Evolutionary conservation across 2,329 filamentous ascomycete species (phyloP).

Genomic region (Arthrobotrys musiformis): DNA sequence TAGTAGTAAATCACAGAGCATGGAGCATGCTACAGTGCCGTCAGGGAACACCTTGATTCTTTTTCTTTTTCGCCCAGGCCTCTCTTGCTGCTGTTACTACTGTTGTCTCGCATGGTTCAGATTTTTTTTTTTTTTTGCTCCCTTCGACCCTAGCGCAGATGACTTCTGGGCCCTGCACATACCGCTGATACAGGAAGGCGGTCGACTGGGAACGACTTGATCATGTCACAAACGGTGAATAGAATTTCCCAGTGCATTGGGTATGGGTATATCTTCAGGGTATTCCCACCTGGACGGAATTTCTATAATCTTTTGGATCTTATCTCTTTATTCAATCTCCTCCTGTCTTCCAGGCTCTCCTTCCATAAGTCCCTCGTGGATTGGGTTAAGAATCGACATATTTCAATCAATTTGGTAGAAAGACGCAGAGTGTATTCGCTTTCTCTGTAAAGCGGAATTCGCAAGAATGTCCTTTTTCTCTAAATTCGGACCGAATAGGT

Average conservation of each 20-base stretch:
- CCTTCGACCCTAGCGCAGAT: slow-evolving; percentile 38
- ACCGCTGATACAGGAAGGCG: slow-evolving; percentile 43
- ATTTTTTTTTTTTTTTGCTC: slow-evolving; percentile 33
- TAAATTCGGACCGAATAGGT: slow-evolving; percentile 16
- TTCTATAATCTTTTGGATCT: slow-evolving; percentile 51
- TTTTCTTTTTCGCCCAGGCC: slow-evolving; percentile 26
- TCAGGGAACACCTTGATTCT: slow-evolving; percentile 31
- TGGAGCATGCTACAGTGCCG: slow-evolving; percentile 34
- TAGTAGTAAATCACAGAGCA: slow-evolving; percentile 11
- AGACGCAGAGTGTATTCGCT: slow-evolving; percentile 4
- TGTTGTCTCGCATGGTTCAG: slow-evolving; percentile 27
- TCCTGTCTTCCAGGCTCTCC: not conserved
- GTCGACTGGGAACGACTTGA: slow-evolving; percentile 11
- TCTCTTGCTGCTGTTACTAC: not conserved
- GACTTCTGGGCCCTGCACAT: slow-evolving; percentile 4
- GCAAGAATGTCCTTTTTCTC: slow-evolving; percentile 28
- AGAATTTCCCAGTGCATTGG: slow-evolving; percentile 1
- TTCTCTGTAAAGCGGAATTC: not conserved
- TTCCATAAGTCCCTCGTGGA: not conserved
- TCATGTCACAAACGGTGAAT: slow-evolving; percentile 36
- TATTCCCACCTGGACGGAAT: slow-evolving; percentile 32
- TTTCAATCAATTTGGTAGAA: slow-evolving; percentile 7
- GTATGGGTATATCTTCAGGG: slow-evolving; percentile 49
- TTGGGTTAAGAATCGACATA: slow-evolving; percentile 9
- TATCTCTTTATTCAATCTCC: slow-evolving; percentile 28